Base-by-base conservation (phyloP, 1,284 basidiomycete species). In the Coriolopsis trogii region DNA sequence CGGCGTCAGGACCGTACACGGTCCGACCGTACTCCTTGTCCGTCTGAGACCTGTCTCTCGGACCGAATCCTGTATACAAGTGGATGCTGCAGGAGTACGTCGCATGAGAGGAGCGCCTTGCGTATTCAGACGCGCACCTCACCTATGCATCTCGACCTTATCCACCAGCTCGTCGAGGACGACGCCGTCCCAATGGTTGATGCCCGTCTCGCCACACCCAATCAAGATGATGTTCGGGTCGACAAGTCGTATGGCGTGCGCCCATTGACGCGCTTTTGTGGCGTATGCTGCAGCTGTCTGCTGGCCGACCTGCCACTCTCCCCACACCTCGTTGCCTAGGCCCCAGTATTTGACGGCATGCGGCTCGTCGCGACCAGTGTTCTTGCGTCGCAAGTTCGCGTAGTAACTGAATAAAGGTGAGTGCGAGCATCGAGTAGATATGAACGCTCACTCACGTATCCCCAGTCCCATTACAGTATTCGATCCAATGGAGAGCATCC, bases 271-370 rank as follows among this genome's bases (percentile, higher is more conserved):
- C 0, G 83, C 83, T 55, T 75, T 78, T 51, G 77, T 76, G 9
- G 80, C 78, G 63, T 86, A 86, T 50, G 83, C 84, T 20, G 73
- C 67, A 0, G 82, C 76, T 10, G 76, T 74, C 67, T 83, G 75
- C 59, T 85, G 81, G 23, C 84, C 82, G 12, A 85, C 81, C 71
- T 86, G 82, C 84, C 84, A 86, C 6, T 80, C 77, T 8, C 84
- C 84, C 75, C 79, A 82, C 53, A 84, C 75, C 67, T 79, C 77
- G 59, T 80, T 80, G 2, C 77, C 75, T 60, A 66, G 59, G 6
- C 53, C 59, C 63, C 63, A 64, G 38, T 58, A 60, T 44, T 61
- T 63, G 36, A 66, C 81, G 29, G 70, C 70, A 59, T 86, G 80
- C 6, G 84, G 82, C 60, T 83, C 79, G 34, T 79, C 70, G 37